A percentile compares a stretch with the other conserved stretches of the same genome.
phyloP scores from a whole-genome alignment of 768 basidiomycete genomes.

The Termitomyces sp. region DNA sequence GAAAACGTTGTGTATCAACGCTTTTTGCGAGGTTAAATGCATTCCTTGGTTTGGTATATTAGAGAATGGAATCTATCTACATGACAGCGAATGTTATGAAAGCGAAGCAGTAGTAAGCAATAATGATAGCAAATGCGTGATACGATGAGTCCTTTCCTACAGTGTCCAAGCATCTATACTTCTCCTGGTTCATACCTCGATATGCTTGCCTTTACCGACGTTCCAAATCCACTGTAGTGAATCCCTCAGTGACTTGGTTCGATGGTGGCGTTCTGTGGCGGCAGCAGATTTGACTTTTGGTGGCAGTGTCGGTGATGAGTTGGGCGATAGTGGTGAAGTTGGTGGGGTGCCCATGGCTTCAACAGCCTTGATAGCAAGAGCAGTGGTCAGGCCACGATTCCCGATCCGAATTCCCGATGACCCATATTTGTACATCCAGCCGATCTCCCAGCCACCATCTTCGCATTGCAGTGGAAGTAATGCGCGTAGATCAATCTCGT shows the following conservation, averaged over 20 bases:
- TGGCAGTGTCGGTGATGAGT: slow-evolving; percentile 2
- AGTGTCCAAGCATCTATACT: neutral
- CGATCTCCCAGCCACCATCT: slow-evolving; percentile 51
- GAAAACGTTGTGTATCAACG: slow-evolving; percentile 78
- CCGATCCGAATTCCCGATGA: slow-evolving; percentile 42
- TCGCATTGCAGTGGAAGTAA: slow-evolving; percentile 44
- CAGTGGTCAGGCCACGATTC: slow-evolving; percentile 51
- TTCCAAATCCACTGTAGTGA: slow-evolving; percentile 25
- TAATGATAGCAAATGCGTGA: neutral
- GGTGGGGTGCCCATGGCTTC: slow-evolving; percentile 17
- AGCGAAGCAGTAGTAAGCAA: neutral
- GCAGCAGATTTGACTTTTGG: slow-evolving; percentile 3
- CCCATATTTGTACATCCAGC: slow-evolving; percentile 56
- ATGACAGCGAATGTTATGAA: neutral
- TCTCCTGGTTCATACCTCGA: slow-evolving; percentile 10
- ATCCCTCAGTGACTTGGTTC: slow-evolving; percentile 20
- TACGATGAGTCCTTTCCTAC: neutral
- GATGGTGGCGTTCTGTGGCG: slow-evolving; percentile 15
- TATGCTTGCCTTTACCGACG: slow-evolving; percentile 15
- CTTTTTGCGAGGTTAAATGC: slow-evolving; percentile 43
- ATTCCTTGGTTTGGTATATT: neutral
- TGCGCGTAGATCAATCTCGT: slow-evolving; percentile 37
- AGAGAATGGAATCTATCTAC: neutral
- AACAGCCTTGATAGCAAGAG: slow-evolving; percentile 47
- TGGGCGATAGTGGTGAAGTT: slow-evolving; percentile 12